Conservation (phyloP, 2,329 filamentous ascomycete species). For the Epichloe aotearoae region DNA sequence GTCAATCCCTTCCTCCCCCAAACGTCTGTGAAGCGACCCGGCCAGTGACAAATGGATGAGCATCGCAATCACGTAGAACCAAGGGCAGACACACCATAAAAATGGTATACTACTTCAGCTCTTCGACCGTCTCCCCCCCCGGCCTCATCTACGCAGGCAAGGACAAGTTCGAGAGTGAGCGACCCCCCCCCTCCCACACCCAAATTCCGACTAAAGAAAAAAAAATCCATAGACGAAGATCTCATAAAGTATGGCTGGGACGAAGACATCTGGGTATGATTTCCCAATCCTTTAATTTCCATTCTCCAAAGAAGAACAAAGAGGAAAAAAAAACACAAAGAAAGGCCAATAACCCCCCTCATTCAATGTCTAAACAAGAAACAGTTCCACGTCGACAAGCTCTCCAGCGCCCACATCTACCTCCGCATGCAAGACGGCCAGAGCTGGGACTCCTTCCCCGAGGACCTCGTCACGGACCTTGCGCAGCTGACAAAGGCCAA, state of each 20-base stretch:
- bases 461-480: constrained; percentile 67
- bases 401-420: constrained; percentile 94
- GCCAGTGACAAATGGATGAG: no score
- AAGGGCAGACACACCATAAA: no score
- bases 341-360: no score
- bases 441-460: constrained; percentile 70
- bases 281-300: background rate
- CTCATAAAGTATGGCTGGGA: constrained; percentile 91
- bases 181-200: no score
- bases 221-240: constrained; percentile 62
- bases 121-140: constrained; percentile 56
- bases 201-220: background rate
- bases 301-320: background rate
- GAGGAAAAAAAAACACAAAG: no score
- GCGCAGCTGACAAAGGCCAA: constrained; percentile 98
- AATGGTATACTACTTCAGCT: constrained; percentile 97
- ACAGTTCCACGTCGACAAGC: constrained; percentile 93
- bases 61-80: no score
- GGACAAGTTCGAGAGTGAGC: constrained; percentile 94
- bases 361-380: background rate
- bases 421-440: constrained; percentile 68
- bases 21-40: background rate
- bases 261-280: constrained; percentile 64
- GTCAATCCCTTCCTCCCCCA: background rate
- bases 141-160: constrained; percentile 95